Evolutionary conservation across 495 filamentous ascomycete genomes (phyloP).

Genomic region (Neurospora sp.): DNA sequence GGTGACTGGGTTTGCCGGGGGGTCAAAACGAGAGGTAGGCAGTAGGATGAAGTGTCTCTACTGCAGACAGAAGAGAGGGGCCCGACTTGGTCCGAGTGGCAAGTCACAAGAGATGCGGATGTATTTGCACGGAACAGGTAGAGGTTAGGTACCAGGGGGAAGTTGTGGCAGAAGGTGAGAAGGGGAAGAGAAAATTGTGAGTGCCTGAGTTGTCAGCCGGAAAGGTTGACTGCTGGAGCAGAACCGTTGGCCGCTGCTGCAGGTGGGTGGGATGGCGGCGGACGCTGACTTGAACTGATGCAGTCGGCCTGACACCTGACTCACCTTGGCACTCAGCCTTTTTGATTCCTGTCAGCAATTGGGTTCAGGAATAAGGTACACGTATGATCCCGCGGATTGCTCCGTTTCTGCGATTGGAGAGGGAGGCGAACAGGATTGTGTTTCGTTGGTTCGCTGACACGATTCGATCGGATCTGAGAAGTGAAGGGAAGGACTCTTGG

Average conservation of each 20-base stretch:
- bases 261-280: not conserved
- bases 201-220: not conserved
- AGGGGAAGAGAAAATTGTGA: not conserved
- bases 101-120: not conserved
- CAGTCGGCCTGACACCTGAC: not conserved
- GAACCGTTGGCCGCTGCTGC: not conserved
- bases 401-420: not conserved
- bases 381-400: not conserved
- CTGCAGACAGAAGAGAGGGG: not conserved
- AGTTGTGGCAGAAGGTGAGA: not conserved
- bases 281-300: not conserved
- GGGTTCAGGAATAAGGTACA: not conserved
- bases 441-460: not conserved
- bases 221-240: not conserved
- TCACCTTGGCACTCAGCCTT: not conserved
- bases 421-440: not conserved
- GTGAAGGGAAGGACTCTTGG: not conserved
- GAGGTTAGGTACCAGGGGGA: not conserved
- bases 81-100: not conserved
- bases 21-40: not conserved
- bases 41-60: not conserved
- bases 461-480: not conserved
- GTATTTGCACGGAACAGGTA: not conserved
- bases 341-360: not conserved
- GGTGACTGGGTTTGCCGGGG: not conserved